Base-by-base conservation (phyloP, 2,329 filamentous ascomycete species). In the Pseudogymnoascus sp. region DNA sequence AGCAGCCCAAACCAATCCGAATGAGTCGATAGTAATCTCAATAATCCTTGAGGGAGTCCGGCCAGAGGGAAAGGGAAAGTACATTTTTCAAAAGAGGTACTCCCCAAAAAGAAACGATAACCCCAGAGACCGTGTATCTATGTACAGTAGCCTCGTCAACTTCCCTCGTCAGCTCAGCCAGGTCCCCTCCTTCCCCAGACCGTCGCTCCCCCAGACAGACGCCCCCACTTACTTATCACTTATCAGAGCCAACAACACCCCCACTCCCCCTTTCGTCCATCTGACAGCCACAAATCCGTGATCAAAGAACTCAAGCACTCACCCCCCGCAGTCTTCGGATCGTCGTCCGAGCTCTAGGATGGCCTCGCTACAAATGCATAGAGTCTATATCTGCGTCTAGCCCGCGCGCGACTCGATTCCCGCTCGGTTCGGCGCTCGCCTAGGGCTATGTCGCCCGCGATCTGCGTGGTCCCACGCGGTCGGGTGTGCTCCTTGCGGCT, bases 241-340 rank as follows among this genome's bases (percentile, higher is more conserved):
- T 53, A 53, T 53, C 46, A 53, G 46, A 53, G n/a, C 23, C 25
- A 31, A 31, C 14, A 5, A 25, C 46, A 53, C 46, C 46, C 46
- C 46, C 46, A 53, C 46, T 11, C 23, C 44, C 46, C 46, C 42
- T 46, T 46, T 53, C 11, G 46, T 53, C 46, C 2, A 53, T 16
- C 25, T 53, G 46, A 53, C 46, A 53, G 23, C 46, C 46, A 53
- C 46, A 53, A 16, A 53, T 28, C 46, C 46, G 23, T 53, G 46
- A 53, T 31, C 14, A 28, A 53, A 16, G 46, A n/a, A 16, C 23
- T 16, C 14, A 53, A 12, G 11, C 42, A 7, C 16, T 12, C 37
- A 3, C 14, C 42, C 42, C 46, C 46, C 25, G 23, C n/a, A 53
- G 23, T 53, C 23, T 16, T 53, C 23, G 7, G 28, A 11, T 31